Evolutionary conservation across 2,329 filamentous ascomycete genomes (phyloP).

Genomic region (Pseudogymnoascus sp.): DNA sequence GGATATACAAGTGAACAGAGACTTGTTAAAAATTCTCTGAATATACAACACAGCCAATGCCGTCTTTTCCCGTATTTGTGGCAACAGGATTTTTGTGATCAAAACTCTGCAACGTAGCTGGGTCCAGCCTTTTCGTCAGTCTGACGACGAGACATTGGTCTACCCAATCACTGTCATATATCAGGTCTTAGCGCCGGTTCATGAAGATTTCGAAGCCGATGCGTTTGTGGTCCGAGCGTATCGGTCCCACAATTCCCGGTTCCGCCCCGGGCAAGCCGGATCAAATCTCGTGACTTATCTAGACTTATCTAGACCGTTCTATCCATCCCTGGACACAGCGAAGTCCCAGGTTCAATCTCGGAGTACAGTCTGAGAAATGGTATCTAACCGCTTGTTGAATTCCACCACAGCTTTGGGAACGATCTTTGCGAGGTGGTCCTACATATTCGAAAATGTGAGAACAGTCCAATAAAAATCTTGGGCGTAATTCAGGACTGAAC

Average conservation of each 20-base stretch:
- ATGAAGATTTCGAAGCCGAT: not conserved
- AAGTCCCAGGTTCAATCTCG: too few species aligned
- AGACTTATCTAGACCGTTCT: too few species aligned
- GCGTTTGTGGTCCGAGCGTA: slow-evolving; percentile 6
- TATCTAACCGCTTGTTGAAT: too few species aligned
- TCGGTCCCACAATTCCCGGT: not conserved
- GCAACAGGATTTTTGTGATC: not conserved
- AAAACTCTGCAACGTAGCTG: not conserved
- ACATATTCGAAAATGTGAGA: too few species aligned
- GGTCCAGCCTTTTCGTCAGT: not conserved
- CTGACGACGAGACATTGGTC: not conserved
- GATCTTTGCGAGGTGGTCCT: too few species aligned
- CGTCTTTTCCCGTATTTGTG: not conserved
- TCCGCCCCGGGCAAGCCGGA: slow-evolving; percentile 21
- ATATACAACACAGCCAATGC: not conserved
- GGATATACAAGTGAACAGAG: not conserved
- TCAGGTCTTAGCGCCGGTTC: not conserved
- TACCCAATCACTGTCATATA: not conserved
- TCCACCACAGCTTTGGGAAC: too few species aligned
- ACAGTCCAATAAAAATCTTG: too few species aligned
- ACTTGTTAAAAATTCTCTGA: not conserved
- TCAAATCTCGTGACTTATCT: not conserved
- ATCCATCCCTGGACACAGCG: too few species aligned
- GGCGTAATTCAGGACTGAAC: too few species aligned
- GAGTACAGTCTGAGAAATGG: too few species aligned